Evolutionary conservation across 202 grass and related monocot species (phyloP).

Genomic region (Zizania palustris): DNA sequence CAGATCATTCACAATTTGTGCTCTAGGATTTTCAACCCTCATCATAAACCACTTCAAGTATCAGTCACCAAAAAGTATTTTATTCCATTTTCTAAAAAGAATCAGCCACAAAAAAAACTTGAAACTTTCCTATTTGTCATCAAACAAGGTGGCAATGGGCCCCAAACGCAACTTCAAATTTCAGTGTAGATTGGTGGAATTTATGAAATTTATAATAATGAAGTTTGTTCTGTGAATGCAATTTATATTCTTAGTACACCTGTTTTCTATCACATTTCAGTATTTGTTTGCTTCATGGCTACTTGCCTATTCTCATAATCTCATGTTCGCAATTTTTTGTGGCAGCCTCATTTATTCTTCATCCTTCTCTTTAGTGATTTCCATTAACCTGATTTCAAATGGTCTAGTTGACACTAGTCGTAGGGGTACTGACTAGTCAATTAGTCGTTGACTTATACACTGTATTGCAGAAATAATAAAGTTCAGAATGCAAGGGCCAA

Average conservation of each 20-base stretch:
- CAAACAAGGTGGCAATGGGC: not conserved
- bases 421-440: too few relatives aligned
- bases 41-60: not conserved
- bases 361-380: conserved; percentile 21
- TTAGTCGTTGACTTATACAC: too few relatives aligned
- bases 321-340: conserved; percentile 9
- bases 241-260: conserved; percentile 17
- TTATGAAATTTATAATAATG: conserved; percentile 1
- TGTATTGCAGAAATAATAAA: too few relatives aligned
- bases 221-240: conserved; percentile 11
- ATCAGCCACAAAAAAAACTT: not conserved
- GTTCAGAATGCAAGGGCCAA: too few relatives aligned
- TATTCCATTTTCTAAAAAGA: not conserved
- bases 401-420: too few relatives aligned
- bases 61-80: conserved; percentile 12
- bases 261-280: conserved; percentile 24
- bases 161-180: not conserved
- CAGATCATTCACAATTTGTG: too few relatives aligned
- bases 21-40: too few relatives aligned
- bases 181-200: not conserved
- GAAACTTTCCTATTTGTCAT: not conserved
- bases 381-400: conserved; percentile 31
- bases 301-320: conserved; percentile 32
- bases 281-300: conserved; percentile 23
- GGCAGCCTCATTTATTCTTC: conserved; percentile 7